Conservation (phyloP, 805 yeast genomes). For the Nakazawaea anatomiae region DNA sequence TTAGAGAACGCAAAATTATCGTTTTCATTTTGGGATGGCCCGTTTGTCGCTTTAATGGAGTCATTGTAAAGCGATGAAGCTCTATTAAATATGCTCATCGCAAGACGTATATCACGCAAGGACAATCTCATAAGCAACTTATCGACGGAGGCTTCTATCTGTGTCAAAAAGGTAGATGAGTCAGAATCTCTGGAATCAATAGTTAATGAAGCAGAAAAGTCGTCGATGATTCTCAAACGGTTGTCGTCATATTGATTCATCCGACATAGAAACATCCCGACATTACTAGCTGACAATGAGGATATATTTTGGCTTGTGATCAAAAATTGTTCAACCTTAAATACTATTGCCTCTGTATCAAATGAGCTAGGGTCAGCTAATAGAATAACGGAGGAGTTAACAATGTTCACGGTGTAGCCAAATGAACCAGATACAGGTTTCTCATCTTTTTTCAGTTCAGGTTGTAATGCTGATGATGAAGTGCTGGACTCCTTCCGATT, state of each 20-base stretch:
- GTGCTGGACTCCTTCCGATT: neutral
- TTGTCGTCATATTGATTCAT: constrained; percentile 65
- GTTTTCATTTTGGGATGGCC: constrained; percentile 12
- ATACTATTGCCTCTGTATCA: constrained; percentile 83
- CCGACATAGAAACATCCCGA: constrained; percentile 79
- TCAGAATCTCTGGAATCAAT: constrained; percentile 69
- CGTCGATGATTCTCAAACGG: constrained; percentile 75
- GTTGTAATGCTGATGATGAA: neutral
- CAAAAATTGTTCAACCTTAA: constrained; percentile 76
- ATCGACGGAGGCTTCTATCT: constrained; percentile 67
- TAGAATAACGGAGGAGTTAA: constrained; percentile 70
- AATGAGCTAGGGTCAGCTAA: constrained; percentile 70
- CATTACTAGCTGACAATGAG: constrained; percentile 64
- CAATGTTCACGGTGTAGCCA: constrained; percentile 61
- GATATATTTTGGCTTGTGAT: constrained; percentile 62
- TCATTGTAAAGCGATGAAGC: constrained; percentile 51
- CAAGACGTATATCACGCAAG: constrained; percentile 78
- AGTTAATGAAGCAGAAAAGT: constrained; percentile 73
- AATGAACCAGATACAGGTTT: constrained; percentile 17
- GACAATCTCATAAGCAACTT: constrained; percentile 80
- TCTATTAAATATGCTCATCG: constrained; percentile 62
- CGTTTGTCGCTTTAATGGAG: constrained; percentile 9
- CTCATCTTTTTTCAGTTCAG: constrained; percentile 10
- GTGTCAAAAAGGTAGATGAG: constrained; percentile 49
- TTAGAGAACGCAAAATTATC: constrained; percentile 40